Conservation (phyloP, 139 green algal species). For the Micractinium sp. region DNA sequence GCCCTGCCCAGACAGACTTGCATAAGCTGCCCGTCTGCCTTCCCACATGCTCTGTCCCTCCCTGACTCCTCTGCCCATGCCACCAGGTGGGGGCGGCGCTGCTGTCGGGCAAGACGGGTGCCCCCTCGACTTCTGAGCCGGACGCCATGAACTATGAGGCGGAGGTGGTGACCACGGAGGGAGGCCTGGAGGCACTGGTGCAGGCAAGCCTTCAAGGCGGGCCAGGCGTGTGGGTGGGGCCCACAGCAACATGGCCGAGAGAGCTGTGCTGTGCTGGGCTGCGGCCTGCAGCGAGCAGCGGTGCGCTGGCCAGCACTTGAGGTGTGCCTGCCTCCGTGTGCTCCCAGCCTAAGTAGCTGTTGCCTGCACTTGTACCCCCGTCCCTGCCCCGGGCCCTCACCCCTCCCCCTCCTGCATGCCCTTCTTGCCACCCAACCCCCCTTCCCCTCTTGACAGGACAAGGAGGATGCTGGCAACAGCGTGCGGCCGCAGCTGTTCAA, state of each 20-base stretch:
- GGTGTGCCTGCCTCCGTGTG: too few species aligned
- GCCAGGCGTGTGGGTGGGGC: too few species aligned
- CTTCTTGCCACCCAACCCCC: neutral
- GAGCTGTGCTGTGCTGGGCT: too few species aligned
- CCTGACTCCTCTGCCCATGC: neutral
- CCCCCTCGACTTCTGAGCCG: neutral
- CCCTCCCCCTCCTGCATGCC: neutral
- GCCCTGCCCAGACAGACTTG: too few species aligned
- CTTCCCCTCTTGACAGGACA: neutral
- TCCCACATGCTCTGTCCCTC: neutral
- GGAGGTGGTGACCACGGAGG: constrained; percentile 14
- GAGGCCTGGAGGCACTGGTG: constrained; percentile 15
- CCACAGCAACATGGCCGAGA: too few species aligned
- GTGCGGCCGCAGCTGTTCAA: constrained; percentile 90
- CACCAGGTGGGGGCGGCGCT: constrained; percentile 79
- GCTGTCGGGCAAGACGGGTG: constrained; percentile 61
- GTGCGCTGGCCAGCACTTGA: too few species aligned
- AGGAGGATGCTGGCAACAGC: constrained; percentile 1
- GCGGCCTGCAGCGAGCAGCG: too few species aligned
- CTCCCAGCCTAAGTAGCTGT: too few species aligned
- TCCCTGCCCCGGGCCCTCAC: neutral
- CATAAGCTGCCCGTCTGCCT: neutral
- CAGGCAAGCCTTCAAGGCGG: neutral
- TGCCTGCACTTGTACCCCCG: neutral
- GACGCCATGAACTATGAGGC: neutral